Percentiles rank a stretch among this genome's conserved stretches.
Conservation (phyloP, 495 filamentous ascomycete species). For the Penicillium angulare region DNA sequence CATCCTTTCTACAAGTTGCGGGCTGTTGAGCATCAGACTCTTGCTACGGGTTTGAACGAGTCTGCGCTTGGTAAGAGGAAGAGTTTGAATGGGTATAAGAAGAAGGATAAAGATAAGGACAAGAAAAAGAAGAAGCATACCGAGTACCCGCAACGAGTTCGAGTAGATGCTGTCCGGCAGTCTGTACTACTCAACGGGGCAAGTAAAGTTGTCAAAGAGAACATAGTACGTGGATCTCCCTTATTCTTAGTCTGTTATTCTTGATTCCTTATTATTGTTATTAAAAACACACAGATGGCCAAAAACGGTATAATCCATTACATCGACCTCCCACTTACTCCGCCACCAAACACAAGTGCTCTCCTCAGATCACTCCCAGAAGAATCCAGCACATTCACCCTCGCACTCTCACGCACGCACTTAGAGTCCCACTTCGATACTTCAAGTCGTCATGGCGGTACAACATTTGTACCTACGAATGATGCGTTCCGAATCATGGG, state of each 20-base stretch:
- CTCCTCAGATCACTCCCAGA: slow-evolving; percentile 66
- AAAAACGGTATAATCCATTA: slow-evolving; percentile 82
- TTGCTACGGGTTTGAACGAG: slow-evolving; percentile 63
- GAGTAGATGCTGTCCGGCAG: slow-evolving; percentile 53
- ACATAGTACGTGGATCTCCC: slow-evolving; percentile 53
- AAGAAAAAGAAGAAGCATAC: slow-evolving; percentile 10
- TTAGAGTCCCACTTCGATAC: slow-evolving; percentile 49
- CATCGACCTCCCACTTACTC: slow-evolving; percentile 67
- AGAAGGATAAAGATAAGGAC: neutral
- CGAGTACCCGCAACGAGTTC: slow-evolving; percentile 63
- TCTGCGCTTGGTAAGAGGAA: slow-evolving; percentile 43
- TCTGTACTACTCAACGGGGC: slow-evolving; percentile 73
- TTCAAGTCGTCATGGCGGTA: slow-evolving; percentile 51
- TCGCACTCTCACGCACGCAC: slow-evolving; percentile 69
- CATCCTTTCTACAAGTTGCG: neutral
- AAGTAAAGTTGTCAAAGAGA: slow-evolving; percentile 58
- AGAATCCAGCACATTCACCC: slow-evolving; percentile 72
- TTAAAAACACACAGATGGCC: no score
- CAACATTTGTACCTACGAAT: slow-evolving; percentile 76
- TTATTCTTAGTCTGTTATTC: neutral
- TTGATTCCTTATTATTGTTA: no score
- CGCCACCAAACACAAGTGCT: slow-evolving; percentile 59
- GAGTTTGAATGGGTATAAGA: neutral
- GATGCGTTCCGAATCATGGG: slow-evolving; percentile 71
- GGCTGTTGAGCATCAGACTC: slow-evolving; percentile 53